These are phyloP conservation scores for Sanghuangporus sanghuang DNA, from an alignment of 1,284 basidiomycete species.

Conservation along the genomic window DNA sequence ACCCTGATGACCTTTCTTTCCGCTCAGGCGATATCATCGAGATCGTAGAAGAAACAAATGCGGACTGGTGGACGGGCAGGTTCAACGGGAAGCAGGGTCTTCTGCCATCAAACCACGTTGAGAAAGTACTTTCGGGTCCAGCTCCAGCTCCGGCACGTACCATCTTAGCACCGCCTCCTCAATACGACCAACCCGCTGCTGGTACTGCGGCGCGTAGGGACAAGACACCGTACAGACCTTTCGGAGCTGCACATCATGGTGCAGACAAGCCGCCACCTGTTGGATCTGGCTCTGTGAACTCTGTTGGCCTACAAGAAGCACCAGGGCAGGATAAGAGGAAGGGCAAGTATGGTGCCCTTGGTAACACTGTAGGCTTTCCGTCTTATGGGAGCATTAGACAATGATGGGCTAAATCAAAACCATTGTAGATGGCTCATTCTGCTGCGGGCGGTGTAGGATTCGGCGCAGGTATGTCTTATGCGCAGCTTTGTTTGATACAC, in stretches of 20 bases:
- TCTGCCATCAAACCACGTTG: constrained; percentile 61
- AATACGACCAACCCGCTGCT: constrained; percentile 7
- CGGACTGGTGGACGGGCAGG: constrained; percentile 63
- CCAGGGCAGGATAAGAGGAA: constrained; percentile 24
- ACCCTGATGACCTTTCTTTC: constrained; percentile 57
- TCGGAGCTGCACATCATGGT: constrained; percentile 17
- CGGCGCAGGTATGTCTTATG: constrained; percentile 43
- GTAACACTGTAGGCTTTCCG: constrained; percentile 17
- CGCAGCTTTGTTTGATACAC: neutral
- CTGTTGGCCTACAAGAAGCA: constrained; percentile 18
- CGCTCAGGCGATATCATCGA: constrained; percentile 52
- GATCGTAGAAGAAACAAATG: constrained; percentile 53
- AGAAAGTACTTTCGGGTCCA: constrained; percentile 33
- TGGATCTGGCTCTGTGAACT: constrained; percentile 14
- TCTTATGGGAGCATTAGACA: neutral
- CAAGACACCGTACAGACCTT: constrained; percentile 14
- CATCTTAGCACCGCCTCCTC: constrained; percentile 20
- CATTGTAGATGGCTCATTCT: constrained; percentile 51
- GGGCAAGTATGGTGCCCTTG: constrained; percentile 24
- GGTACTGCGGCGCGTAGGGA: neutral
- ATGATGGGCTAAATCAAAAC: neutral
- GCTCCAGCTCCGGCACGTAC: constrained; percentile 20
- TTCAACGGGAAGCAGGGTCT: constrained; percentile 53
- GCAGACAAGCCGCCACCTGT: constrained; percentile 14
- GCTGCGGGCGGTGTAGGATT: constrained; percentile 71